Percentiles rank a stretch among this genome's conserved stretches.
Conservation (phyloP, 768 basidiomycete species). For the Leccinum disarticulatum region DNA sequence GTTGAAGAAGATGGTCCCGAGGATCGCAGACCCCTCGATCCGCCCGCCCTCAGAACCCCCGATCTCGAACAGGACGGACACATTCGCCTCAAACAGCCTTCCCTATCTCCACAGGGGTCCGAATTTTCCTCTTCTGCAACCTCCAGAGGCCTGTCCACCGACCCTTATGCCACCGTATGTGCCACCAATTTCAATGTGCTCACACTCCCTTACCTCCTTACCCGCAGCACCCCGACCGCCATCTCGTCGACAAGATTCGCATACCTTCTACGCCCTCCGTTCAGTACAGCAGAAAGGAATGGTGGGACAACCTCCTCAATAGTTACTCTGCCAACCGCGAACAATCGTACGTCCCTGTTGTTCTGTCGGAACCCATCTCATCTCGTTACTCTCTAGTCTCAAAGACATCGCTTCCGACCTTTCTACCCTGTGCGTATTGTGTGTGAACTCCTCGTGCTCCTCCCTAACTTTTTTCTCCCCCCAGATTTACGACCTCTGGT, state of each 20-base stretch:
- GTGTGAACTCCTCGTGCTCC: not conserved
- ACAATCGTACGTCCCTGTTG: constrained; percentile 38
- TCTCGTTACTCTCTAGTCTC: constrained; percentile 34
- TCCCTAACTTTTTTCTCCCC: constrained; percentile 8
- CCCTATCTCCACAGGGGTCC: constrained; percentile 33
- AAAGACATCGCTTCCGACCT: constrained; percentile 52
- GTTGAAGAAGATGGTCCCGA: constrained; percentile 27
- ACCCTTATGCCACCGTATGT: constrained; percentile 29
- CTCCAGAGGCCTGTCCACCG: constrained; percentile 29
- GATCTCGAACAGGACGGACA: constrained; percentile 27
- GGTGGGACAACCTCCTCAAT: constrained; percentile 51
- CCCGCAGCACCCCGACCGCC: constrained; percentile 30
- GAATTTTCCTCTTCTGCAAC: constrained; percentile 30
- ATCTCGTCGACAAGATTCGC: constrained; percentile 29
- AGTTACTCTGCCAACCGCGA: constrained; percentile 42
- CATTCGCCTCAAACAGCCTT: constrained; percentile 28
- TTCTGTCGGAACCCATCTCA: not conserved
- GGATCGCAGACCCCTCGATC: constrained; percentile 30
- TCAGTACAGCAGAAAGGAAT: constrained; percentile 38
- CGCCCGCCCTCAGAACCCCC: constrained; percentile 25
- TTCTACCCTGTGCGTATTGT: constrained; percentile 46
- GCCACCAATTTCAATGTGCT: not conserved
- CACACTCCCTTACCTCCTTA: constrained; percentile 5
- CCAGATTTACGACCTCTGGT: constrained; percentile 61
- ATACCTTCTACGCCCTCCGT: constrained; percentile 28